Percentiles rank a stretch among this genome's conserved stretches.
phyloP scores from a whole-genome alignment of 2,329 filamentous ascomycete genomes.

The Alternaria brassicicola region DNA sequence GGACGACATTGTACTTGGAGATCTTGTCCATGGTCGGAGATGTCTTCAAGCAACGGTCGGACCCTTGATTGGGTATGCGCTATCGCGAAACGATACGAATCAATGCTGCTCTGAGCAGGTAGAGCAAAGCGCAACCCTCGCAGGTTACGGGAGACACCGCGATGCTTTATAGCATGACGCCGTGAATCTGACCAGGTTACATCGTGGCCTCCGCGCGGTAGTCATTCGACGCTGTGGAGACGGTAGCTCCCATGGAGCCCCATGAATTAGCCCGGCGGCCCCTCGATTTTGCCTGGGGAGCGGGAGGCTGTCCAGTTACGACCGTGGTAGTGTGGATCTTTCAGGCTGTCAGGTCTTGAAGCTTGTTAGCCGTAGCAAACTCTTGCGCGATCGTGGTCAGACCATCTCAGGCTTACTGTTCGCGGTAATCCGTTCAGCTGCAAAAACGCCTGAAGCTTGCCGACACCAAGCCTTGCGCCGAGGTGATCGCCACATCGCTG shows the following conservation, averaged over 20 bases:
- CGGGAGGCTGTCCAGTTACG: not conserved
- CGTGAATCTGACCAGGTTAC: not conserved
- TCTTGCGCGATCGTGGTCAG: not conserved
- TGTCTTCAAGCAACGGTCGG: not conserved
- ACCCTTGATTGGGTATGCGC: not conserved
- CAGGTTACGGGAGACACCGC: not conserved
- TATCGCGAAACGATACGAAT: not conserved
- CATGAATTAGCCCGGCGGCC: not conserved
- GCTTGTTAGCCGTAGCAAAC: not conserved
- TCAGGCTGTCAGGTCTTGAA: not conserved
- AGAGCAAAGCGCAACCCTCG: not conserved
- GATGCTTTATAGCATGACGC: not conserved
- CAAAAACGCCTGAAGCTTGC: constrained; percentile 1
- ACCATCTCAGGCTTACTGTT: not conserved
- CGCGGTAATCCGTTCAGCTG: not conserved
- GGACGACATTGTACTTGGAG: constrained; percentile 31
- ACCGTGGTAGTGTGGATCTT: not conserved
- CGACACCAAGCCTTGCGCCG: not conserved
- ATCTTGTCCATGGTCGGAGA: constrained; percentile 32
- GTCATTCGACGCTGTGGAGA: not conserved
- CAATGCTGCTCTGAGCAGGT: not conserved
- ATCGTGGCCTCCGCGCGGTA: not conserved
- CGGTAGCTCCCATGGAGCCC: not conserved
- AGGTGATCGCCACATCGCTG: not conserved
- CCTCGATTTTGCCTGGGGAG: not conserved